A percentile compares a stretch with the other conserved stretches of the same genome.
These are phyloP conservation scores for Hebeloma cylindrosporum DNA, from an alignment of 768 basidiomycete species.

Conservation along the genomic window DNA sequence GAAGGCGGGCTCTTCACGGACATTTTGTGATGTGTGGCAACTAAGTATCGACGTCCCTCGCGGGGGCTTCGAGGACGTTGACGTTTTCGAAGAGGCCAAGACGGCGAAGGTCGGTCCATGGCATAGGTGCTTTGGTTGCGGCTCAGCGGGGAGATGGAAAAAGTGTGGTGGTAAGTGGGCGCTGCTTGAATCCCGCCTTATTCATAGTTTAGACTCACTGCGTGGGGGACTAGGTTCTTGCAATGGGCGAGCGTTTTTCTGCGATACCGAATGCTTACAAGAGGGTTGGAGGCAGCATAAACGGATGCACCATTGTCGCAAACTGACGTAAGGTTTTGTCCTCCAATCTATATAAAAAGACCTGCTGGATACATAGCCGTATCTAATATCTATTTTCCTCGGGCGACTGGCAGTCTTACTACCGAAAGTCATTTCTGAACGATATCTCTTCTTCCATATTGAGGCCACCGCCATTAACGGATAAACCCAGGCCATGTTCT, in stretches of 20 bases:
- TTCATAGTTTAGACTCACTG: not conserved
- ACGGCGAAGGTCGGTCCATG: conserved; percentile 37
- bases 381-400: too few relatives aligned
- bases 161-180: conserved; percentile 35
- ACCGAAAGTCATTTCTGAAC: too few relatives aligned
- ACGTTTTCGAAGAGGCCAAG: conserved; percentile 35
- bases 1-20: conserved; percentile 23
- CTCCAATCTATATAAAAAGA: too few relatives aligned
- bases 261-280: conserved; percentile 24
- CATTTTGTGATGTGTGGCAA: conserved; percentile 39
- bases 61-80: conserved; percentile 35
- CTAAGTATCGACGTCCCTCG: conserved; percentile 35
- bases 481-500: too few relatives aligned
- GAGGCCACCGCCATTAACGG: too few relatives aligned
- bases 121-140: conserved; percentile 40
- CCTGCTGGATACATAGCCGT: too few relatives aligned
- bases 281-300: conserved; percentile 30
- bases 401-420: too few relatives aligned
- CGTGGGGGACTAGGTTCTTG: conserved; percentile 9
- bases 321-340: conserved; percentile 5
- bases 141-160: conserved; percentile 34
- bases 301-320: conserved; percentile 19
- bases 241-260: conserved; percentile 27
- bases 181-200: too few relatives aligned
- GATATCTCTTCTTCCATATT: too few relatives aligned